Evolutionary conservation across 495 filamentous ascomycete genomes (phyloP).

Genomic region (Aspergillus carlsbadensis): DNA sequence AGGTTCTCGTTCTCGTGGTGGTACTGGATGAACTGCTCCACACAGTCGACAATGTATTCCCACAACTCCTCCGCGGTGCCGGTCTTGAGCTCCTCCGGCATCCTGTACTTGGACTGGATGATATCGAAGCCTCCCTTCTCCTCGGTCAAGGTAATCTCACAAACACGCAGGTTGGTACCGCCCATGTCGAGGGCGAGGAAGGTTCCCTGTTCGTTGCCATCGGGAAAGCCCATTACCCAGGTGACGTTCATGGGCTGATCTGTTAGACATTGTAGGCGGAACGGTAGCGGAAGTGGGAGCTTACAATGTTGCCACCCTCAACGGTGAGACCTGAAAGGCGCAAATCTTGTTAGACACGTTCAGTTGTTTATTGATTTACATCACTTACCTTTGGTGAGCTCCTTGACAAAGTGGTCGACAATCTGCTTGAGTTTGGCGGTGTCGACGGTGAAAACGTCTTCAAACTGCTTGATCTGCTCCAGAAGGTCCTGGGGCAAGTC

Average conservation of each 20-base stretch:
- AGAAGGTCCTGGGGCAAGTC: constrained; percentile 83
- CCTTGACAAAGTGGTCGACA: constrained; percentile 81
- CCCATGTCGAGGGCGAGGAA: constrained; percentile 97
- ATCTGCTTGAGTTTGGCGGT: constrained; percentile 81
- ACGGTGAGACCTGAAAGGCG: constrained; percentile 64
- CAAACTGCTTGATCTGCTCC: constrained; percentile 79
- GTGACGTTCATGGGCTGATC: constrained; percentile 97
- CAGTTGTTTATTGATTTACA: not conserved
- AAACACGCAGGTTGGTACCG: constrained; percentile 96
- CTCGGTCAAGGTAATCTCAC: constrained; percentile 88
- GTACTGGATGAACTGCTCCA: constrained; percentile 92
- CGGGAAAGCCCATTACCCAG: constrained; percentile 94
- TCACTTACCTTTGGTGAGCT: constrained; percentile 78
- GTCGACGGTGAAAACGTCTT: constrained; percentile 82
- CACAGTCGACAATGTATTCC: constrained; percentile 96
- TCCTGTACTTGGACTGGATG: constrained; percentile 96
- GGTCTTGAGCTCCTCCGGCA: constrained; percentile 93
- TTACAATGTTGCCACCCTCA: constrained; percentile 90
- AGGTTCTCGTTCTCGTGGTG: constrained; percentile 73
- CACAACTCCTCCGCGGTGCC: constrained; percentile 90
- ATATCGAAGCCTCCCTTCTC: constrained; percentile 97
- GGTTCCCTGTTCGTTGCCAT: constrained; percentile 84
- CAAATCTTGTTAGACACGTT: not conserved
- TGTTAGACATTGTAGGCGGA: not conserved
- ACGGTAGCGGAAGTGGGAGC: constrained; percentile 28